phyloP scores from a whole-genome alignment of 2,329 filamentous ascomycete genomes.

The Ceratocystis huliohia region DNA sequence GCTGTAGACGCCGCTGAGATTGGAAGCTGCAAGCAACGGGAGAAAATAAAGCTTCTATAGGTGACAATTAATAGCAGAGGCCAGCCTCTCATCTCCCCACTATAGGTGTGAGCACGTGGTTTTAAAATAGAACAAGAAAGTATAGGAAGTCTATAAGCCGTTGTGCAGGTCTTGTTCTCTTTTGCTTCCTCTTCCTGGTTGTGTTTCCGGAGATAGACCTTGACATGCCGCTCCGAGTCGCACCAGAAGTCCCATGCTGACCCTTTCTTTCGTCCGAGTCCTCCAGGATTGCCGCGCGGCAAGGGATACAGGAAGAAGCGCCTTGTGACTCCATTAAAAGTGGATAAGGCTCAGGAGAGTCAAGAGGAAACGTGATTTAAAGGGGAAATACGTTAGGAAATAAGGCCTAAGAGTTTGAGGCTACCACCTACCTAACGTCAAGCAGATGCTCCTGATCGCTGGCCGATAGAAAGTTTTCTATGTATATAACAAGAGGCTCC shows the following conservation, averaged over 20 bases:
- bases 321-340: not conserved
- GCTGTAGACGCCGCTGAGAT: too few species aligned
- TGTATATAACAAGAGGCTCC: slow-evolving; percentile 36
- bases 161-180: too few species aligned
- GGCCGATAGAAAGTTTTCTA: slow-evolving; percentile 35
- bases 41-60: too few species aligned
- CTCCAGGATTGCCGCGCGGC: not conserved
- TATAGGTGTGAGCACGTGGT: not conserved
- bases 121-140: not conserved
- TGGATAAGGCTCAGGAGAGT: not conserved
- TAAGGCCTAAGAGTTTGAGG: not conserved
- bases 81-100: too few species aligned
- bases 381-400: not conserved
- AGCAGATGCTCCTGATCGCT: slow-evolving; percentile 33
- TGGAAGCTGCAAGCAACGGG: too few species aligned
- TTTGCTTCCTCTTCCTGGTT: too few species aligned
- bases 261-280: not conserved
- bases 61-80: too few species aligned
- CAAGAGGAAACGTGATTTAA: not conserved
- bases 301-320: not conserved
- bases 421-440: slow-evolving; percentile 30
- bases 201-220: not conserved
- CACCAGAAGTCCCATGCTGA: too few species aligned
- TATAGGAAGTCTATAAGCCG: not conserved
- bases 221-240: not conserved